phyloP scores from a whole-genome alignment of 169 alveolate species.

The Babesia ovata region DNA sequence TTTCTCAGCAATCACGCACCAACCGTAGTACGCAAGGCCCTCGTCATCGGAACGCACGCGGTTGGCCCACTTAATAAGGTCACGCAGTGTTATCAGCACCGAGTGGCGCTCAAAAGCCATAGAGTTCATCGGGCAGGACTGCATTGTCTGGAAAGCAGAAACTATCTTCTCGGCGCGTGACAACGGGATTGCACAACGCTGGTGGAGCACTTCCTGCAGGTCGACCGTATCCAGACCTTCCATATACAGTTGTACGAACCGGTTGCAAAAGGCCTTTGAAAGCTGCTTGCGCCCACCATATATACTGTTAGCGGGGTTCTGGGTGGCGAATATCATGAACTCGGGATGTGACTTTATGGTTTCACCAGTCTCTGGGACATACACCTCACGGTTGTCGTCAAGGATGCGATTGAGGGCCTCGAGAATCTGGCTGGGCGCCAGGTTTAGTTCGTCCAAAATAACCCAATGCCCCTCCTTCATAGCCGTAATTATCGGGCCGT shows the following conservation, averaged over 20 bases:
- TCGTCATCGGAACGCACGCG: slow-evolving; percentile 83
- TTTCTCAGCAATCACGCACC: slow-evolving; percentile 92
- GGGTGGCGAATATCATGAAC: slow-evolving; percentile 98
- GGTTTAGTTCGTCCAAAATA: slow-evolving; percentile 97
- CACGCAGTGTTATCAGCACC: slow-evolving; percentile 96
- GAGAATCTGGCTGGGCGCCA: slow-evolving; percentile 97
- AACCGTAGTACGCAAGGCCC: slow-evolving; percentile 90
- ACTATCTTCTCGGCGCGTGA: slow-evolving; percentile 92
- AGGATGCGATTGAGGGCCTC: slow-evolving; percentile 98
- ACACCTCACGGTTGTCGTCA: slow-evolving; percentile 98
- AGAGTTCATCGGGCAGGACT: slow-evolving; percentile 57
- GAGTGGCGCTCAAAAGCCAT: slow-evolving; percentile 50
- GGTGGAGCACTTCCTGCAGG: slow-evolving; percentile 89
- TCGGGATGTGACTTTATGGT: slow-evolving; percentile 95
- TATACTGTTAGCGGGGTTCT: slow-evolving; percentile 96
- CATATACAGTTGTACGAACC: slow-evolving; percentile 94
- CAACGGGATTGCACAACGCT: slow-evolving; percentile 93
- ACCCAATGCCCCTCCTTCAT: slow-evolving; percentile 98
- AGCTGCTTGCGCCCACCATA: slow-evolving; percentile 99
- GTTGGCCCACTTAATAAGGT: slow-evolving; percentile 97
- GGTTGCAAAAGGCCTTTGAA: slow-evolving; percentile 96
- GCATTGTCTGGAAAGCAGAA: slow-evolving; percentile 89
- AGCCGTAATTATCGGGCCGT: slow-evolving; percentile 97
- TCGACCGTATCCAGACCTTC: slow-evolving; percentile 92
- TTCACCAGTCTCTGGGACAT: slow-evolving; percentile 94